Evolutionary conservation across 2,329 filamentous ascomycete genomes (phyloP).

Genomic region (Pseudocercospora macadamiae): DNA sequence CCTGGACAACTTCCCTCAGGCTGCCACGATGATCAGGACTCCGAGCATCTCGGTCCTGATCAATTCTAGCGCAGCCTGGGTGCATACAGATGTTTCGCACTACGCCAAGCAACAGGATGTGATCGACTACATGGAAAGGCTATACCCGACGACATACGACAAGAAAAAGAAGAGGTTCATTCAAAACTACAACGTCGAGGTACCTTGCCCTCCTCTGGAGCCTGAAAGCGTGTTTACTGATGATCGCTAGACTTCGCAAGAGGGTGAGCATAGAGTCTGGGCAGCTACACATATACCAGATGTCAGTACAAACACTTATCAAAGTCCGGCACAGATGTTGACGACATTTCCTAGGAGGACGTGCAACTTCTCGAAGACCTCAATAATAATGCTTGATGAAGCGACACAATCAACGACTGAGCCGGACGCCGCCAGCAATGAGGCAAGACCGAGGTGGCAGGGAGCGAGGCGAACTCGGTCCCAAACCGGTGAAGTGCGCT

Average conservation of each 20-base stretch:
- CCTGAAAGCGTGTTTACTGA: too few species aligned
- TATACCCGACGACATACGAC: slow-evolving; percentile 11
- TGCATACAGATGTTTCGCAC: slow-evolving; percentile 7
- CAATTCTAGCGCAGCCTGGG: slow-evolving; percentile 8
- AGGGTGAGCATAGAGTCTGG: slow-evolving; percentile 9
- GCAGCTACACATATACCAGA: not conserved
- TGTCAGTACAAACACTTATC: not conserved
- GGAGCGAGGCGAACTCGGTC: too few species aligned
- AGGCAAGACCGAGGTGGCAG: not conserved
- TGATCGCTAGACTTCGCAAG: not conserved
- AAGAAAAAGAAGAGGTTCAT: not conserved
- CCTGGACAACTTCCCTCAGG: not conserved
- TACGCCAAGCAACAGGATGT: slow-evolving; percentile 12
- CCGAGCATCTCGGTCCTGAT: slow-evolving; percentile 6
- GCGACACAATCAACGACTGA: slow-evolving; percentile 6
- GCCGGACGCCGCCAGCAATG: not conserved
- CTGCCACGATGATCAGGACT: slow-evolving; percentile 7
- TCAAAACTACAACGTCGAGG: slow-evolving; percentile 13
- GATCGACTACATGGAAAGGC: slow-evolving; percentile 10
- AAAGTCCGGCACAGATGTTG: not conserved
- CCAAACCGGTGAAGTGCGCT: not conserved
- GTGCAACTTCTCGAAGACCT: slow-evolving; percentile 7
- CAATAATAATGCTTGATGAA: slow-evolving; percentile 6
- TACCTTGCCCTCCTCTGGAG: too few species aligned
- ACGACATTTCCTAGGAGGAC: slow-evolving; percentile 1